Base-by-base conservation (phyloP, 805 yeast genomes). In the Pichia sporocuriosa region DNA sequence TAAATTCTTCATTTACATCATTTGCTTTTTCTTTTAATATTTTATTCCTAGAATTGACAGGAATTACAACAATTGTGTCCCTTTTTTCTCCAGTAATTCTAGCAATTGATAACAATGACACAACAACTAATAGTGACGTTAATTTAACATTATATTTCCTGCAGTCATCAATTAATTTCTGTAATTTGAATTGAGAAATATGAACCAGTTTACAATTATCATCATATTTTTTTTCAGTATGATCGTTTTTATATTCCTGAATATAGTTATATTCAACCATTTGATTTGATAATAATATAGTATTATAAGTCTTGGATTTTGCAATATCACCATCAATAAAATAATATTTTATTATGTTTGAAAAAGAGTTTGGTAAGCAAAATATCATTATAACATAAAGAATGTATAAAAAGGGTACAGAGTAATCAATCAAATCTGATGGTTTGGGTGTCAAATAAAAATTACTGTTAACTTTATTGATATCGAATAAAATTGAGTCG, bases 51-150 rank as follows among this genome's bases (percentile, higher is more conserved):
- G 47, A 38, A 35, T 46, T 43, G 2, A 44, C 41, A 1, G 47
- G 50, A 13, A 46, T 35, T n/a, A 43, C 35, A 15, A 45, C 45
- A 31, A 38, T 43, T 6, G 50, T 40, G 11, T 43, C 50, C 19
- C 40, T 43, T 19, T 30, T 17, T 21, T 30, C 21, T 2, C 47
- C 50, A 4, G 43, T 43, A 4, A 46, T 41, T 29, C 38, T 33
- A 11, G 39, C 37, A 26, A 46, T 43, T 32, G 47, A 35, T 16
- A 40, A 12, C 19, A 37, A 31, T 9, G 45, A 40, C 34, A 46
- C 28, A 15, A 40, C 36, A 13, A 41, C 42, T 13, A 46, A 36
- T 12, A 43, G 21, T 8, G 50, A 43, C 8, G 50, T 46, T 11
- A 46, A 43, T 32, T 46, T 46, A 8, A 43, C 50, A n/a, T 40